phyloP scores from a whole-genome alignment of 345 rosid genomes.

The Abelmoschus esculentus region DNA sequence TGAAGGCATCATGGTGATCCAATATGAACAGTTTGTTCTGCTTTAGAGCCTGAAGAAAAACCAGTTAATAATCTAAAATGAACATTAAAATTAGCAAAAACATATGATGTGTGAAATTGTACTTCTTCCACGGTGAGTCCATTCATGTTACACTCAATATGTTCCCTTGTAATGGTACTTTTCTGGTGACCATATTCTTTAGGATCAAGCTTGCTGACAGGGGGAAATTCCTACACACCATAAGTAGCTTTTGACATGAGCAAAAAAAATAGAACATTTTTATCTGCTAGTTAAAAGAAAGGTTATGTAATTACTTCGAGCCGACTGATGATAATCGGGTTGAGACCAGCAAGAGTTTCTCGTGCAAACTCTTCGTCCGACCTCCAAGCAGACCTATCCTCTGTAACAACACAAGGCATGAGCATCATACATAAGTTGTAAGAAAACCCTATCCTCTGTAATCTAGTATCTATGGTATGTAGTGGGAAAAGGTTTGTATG shows the following conservation, averaged over 20 bases:
- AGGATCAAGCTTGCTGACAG: slow-evolving; percentile 55
- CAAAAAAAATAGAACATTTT: not conserved
- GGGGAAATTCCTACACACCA: slow-evolving; percentile 67
- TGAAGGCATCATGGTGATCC: slow-evolving; percentile 74
- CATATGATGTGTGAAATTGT: slow-evolving; percentile 1
- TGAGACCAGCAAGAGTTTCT: slow-evolving; percentile 69
- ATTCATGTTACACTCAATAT: slow-evolving; percentile 52
- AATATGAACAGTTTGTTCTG: slow-evolving; percentile 56
- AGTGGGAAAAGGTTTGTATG: not conserved
- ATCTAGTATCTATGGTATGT: too few species aligned
- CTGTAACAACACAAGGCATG: slow-evolving; percentile 21
- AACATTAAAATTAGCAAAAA: not conserved
- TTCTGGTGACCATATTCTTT: slow-evolving; percentile 51
- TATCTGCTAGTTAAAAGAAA: not conserved
- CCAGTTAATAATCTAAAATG: not conserved
- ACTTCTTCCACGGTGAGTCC: slow-evolving; percentile 56
- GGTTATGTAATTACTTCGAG: slow-evolving; percentile 28
- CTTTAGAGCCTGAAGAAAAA: slow-evolving; percentile 43
- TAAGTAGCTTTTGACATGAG: not conserved
- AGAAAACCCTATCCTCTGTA: too few species aligned
- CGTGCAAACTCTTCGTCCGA: slow-evolving; percentile 66
- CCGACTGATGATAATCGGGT: slow-evolving; percentile 48
- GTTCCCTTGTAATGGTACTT: slow-evolving; percentile 48
- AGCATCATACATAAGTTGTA: not conserved
- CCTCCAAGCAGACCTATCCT: slow-evolving; percentile 58